Evolutionary conservation across 345 rosid species (phyloP).

Genomic region (Ceriops zippeliana): DNA sequence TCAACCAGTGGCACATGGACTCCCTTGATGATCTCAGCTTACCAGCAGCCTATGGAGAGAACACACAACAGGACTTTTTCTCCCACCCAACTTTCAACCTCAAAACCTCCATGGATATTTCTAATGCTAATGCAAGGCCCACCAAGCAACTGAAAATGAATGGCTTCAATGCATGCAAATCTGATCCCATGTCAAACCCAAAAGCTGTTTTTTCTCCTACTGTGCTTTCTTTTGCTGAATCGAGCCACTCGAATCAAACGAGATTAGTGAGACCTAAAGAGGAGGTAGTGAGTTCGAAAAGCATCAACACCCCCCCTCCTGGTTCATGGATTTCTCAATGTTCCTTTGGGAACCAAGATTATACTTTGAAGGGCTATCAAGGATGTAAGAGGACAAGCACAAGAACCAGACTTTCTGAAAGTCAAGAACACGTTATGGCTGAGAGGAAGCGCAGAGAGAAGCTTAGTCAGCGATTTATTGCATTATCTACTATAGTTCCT

Average conservation of each 20-base stretch:
- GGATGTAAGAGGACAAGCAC: constrained; percentile 32
- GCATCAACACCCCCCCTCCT: constrained; percentile 20
- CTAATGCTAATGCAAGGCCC: constrained; percentile 26
- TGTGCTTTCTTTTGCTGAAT: constrained; percentile 28
- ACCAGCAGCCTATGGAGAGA: constrained; percentile 44
- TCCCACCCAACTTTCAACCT: constrained; percentile 19
- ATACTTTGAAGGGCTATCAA: constrained; percentile 27
- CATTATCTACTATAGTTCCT: constrained; percentile 71
- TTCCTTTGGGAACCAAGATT: constrained; percentile 34
- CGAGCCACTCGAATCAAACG: constrained; percentile 29
- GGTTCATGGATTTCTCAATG: constrained; percentile 28
- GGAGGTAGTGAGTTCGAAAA: constrained; percentile 28
- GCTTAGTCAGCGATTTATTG: constrained; percentile 61
- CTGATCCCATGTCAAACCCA: constrained; percentile 19
- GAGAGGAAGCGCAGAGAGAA: constrained; percentile 81
- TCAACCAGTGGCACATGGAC: constrained; percentile 47
- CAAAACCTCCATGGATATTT: constrained; percentile 20
- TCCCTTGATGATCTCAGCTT: constrained; percentile 38
- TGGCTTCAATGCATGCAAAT: constrained; percentile 27
- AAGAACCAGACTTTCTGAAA: constrained; percentile 41
- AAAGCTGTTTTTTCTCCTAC: constrained; percentile 29
- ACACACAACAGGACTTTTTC: constrained; percentile 25
- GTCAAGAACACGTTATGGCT: constrained; percentile 77
- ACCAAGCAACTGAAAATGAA: constrained; percentile 41
- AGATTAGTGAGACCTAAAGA: constrained; percentile 43